A percentile compares a stretch with the other conserved stretches of the same genome.
phyloP scores from a whole-genome alignment of 1,284 basidiomycete species.

The Pascua sp. region DNA sequence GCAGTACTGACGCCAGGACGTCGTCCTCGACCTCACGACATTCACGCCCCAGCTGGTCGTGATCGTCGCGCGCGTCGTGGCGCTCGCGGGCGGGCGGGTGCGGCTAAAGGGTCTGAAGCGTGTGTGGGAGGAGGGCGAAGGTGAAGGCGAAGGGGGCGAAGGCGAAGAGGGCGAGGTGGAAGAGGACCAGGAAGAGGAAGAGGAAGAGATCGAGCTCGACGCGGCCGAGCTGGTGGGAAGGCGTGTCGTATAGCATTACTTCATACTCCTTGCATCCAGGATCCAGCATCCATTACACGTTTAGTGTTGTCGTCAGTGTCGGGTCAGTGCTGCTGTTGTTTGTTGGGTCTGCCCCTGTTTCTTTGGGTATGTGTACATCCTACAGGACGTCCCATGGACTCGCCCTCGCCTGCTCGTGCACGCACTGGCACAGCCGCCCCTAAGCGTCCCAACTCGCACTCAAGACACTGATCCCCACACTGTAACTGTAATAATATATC shows the following conservation, averaged over 20 bases:
- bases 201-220: conserved; percentile 1
- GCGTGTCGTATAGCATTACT: neutral
- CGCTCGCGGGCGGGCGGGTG: neutral
- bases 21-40: conserved; percentile 33
- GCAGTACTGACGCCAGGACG: conserved; percentile 22
- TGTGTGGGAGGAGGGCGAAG: neutral
- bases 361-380: too few relatives aligned
- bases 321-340: neutral
- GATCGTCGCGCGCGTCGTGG: conserved; percentile 22
- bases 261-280: neutral
- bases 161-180: neutral
- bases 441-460: neutral
- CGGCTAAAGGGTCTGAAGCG: neutral
- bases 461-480: too few relatives aligned
- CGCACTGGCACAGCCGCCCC: too few relatives aligned
- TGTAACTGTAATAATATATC: neutral
- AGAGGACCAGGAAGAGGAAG: neutral
- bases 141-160: neutral
- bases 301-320: neutral
- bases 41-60: conserved; percentile 37
- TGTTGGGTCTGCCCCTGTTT: too few relatives aligned
- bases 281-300: too few relatives aligned
- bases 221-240: neutral
- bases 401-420: neutral
- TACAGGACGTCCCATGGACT: too few relatives aligned